phyloP scores from a whole-genome alignment of 1,284 basidiomycete species.

The Wallemia mellicola region DNA sequence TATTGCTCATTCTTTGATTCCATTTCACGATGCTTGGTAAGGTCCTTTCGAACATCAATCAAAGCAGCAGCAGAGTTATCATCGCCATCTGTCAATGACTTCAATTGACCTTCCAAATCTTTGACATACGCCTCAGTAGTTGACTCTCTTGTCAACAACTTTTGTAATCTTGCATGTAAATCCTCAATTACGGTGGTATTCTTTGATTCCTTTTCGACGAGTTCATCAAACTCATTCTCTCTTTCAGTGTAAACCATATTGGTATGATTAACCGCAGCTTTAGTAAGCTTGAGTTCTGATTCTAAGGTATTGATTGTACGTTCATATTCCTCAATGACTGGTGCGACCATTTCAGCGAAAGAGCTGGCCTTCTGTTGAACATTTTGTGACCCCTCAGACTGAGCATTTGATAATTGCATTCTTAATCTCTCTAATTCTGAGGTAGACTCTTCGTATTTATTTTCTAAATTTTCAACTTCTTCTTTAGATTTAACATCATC shows the following conservation, averaged over 20 bases:
- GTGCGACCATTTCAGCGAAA: neutral
- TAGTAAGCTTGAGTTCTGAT: conserved; percentile 64
- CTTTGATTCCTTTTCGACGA: conserved; percentile 30
- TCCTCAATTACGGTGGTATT: conserved; percentile 66
- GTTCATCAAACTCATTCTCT: neutral
- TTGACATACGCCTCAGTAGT: conserved; percentile 79
- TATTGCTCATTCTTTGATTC: conserved; percentile 44
- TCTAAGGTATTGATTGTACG: conserved; percentile 87
- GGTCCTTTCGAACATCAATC: conserved; percentile 51
- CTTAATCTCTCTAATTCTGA: conserved; percentile 3
- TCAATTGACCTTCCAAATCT: conserved; percentile 71
- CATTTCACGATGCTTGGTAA: conserved; percentile 40
- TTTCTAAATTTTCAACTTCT: neutral
- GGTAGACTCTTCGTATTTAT: conserved; percentile 2
- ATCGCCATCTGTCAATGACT: conserved; percentile 43
- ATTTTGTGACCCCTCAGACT: conserved; percentile 3
- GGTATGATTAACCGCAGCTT: conserved; percentile 26
- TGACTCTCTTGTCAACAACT: conserved; percentile 57
- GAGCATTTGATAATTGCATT: conserved; percentile 2
- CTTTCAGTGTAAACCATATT: neutral
- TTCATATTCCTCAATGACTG: conserved; percentile 57
- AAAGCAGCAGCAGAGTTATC: conserved; percentile 43
- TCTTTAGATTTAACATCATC: neutral
- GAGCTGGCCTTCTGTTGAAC: neutral
- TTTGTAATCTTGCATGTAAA: conserved; percentile 42